A percentile compares a stretch with the other conserved stretches of the same genome.
phyloP scores from a whole-genome alignment of 768 basidiomycete species.

The Myochromella boudieri region DNA sequence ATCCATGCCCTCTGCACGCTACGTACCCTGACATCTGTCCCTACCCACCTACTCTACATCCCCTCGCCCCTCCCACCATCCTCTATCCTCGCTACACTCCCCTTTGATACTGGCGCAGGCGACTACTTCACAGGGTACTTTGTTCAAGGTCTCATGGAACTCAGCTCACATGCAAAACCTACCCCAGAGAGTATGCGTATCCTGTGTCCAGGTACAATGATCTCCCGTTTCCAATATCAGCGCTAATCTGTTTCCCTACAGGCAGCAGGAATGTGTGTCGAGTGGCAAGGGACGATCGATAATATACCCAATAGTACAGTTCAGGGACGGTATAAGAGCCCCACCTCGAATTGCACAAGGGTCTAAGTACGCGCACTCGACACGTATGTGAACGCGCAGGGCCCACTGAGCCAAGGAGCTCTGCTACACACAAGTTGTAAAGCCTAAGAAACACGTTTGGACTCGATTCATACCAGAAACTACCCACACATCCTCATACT shows the following conservation, averaged over 20 bases:
- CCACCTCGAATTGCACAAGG: too few species aligned
- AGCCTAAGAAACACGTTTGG: too few species aligned
- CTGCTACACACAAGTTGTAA: too few species aligned
- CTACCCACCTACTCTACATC: conserved; percentile 44
- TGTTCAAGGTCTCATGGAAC: conserved; percentile 53
- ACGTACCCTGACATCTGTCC: conserved; percentile 27
- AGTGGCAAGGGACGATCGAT: conserved; percentile 55
- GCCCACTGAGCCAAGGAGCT: too few species aligned
- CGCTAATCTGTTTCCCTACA: too few species aligned
- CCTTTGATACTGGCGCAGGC: conserved; percentile 52
- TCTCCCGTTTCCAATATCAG: too few species aligned
- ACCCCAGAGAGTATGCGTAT: conserved; percentile 20
- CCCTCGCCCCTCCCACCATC: conserved; percentile 57
- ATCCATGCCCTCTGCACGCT: conserved; percentile 45
- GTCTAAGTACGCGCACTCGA: too few species aligned
- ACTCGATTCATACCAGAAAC: too few species aligned
- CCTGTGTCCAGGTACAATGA: not conserved
- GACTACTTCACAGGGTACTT: conserved; percentile 67
- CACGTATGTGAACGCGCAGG: too few species aligned
- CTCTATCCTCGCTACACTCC: conserved; percentile 21
- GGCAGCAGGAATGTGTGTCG: conserved; percentile 65
- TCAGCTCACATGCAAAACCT: conserved; percentile 22
- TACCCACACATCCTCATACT: too few species aligned
- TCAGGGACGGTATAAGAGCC: too few species aligned
- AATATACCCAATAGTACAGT: conserved; percentile 53